Base-by-base conservation (phyloP, 2,329 filamentous ascomycete species). In the Neodidymelliopsis sp. region DNA sequence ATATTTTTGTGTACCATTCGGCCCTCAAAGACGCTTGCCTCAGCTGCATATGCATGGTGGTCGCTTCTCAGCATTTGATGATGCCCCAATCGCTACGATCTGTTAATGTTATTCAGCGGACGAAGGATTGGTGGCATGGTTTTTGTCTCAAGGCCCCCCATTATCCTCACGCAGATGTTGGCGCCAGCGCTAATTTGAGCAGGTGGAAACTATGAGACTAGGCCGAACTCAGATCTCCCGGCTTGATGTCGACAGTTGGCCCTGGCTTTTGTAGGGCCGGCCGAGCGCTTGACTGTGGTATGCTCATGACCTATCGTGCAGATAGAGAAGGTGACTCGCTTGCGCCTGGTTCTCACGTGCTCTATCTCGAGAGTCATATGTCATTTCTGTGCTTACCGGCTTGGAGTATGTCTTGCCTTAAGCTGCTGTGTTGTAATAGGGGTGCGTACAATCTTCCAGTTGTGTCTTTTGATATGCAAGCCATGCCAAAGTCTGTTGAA, bases 171-270 rank as follows among this genome's bases (percentile, higher is more conserved):
- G 47, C 24, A 36, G n/a, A 50, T 28, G 39, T 35, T 50, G 47
- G 29, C 47, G 40, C 47, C 47, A 50, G 35, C 40, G 40, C 47
- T 45, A 45, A 40, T 31, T 43, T 30, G 35, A 44, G 40, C 23
- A 34, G 34, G 34, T 44, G 29, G 35, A 50, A 30, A 33, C 15
- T 41, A 31, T 23, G 48, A 40, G 28, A 33, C 48, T 52, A 52
- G 41, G 36, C 48, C 36, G 19, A 42, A 52, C 41, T 52, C 42
- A 52, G 48, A 52, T 52, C 42, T 50, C 19, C 29, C 35, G 40
- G 35, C 33, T 22, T 34, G 11, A 34, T 34, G 28, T 41, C 20
- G 25, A 31, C 5, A 36, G 25, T 15, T 36, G 41, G 25, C 13
- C 29, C 16, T 24, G 29, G 31, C 33, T 43, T 44, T 36, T 18